Conservation (phyloP, 441 rosid genomes). For the Eruca vesicaria region DNA sequence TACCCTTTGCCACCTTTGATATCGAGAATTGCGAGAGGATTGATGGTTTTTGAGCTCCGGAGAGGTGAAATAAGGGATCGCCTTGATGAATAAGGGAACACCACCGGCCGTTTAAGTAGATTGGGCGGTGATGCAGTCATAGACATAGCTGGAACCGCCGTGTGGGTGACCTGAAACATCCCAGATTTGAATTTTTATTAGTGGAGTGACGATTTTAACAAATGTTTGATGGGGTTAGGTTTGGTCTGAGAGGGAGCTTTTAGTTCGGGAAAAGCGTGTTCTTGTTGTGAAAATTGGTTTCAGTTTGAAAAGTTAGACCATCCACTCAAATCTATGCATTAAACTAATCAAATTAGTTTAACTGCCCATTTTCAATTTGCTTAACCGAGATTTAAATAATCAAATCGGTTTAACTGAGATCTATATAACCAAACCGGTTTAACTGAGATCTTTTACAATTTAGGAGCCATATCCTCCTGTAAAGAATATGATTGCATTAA, state of each 20-base stretch:
- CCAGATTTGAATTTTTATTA: background rate
- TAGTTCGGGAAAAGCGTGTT: background rate
- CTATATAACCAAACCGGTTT: no score
- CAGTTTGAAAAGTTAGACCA: background rate
- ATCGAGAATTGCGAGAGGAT: constrained; percentile 12
- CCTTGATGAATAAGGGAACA: background rate
- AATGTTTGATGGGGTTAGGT: background rate
- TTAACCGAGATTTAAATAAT: background rate
- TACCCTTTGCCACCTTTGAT: constrained; percentile 22
- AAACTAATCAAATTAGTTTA: background rate
- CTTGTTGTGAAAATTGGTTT: background rate
- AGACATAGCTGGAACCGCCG: constrained; percentile 1
- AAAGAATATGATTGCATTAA: background rate
- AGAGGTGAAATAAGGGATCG: background rate
- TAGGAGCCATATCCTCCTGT: no score
- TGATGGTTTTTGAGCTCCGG: background rate
- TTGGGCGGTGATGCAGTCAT: background rate
- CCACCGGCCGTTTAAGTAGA: background rate
- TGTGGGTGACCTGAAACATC: background rate
- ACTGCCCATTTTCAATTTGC: background rate
- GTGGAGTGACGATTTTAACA: background rate
- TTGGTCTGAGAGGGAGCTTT: background rate
- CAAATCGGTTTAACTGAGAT: no score
- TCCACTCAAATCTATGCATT: background rate
- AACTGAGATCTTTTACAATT: background rate